Conservation (phyloP, 441 rosid genomes). For the Gossypium lobatum region DNA sequence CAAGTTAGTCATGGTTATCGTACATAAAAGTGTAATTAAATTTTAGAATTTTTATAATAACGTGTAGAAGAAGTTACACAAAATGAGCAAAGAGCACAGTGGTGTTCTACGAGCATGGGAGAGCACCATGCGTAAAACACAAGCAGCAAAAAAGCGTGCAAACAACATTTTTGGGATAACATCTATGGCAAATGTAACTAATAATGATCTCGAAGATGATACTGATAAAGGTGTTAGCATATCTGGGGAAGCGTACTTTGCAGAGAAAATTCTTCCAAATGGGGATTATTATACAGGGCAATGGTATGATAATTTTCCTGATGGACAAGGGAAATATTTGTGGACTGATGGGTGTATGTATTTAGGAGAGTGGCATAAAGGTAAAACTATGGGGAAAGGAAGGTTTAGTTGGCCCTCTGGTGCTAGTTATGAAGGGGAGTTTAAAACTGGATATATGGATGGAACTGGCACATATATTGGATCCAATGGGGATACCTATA, state of each 20-base stretch:
- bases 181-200: conserved; percentile 42
- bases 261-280: conserved; percentile 47
- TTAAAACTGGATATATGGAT: conserved; percentile 61
- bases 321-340: conserved; percentile 60
- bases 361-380: conserved; percentile 58
- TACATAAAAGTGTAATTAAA: not conserved
- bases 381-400: conserved; percentile 59
- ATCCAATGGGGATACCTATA: conserved; percentile 42
- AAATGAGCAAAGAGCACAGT: conserved; percentile 38
- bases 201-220: conserved; percentile 25
- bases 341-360: conserved; percentile 75
- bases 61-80: not conserved
- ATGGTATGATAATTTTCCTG: conserved; percentile 52
- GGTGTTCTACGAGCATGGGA: conserved; percentile 16
- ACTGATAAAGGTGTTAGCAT: conserved; percentile 17
- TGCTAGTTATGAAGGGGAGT: conserved; percentile 61
- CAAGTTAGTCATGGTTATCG: not conserved
- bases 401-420: conserved; percentile 71
- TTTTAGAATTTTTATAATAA: not conserved
- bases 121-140: conserved; percentile 17
- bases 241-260: conserved; percentile 32
- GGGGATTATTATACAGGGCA: conserved; percentile 67
- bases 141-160: conserved; percentile 18
- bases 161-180: conserved; percentile 48
- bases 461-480: conserved; percentile 52